phyloP scores from a whole-genome alignment of 2,329 filamentous ascomycete genomes.

The Myrmaecium sp. region DNA sequence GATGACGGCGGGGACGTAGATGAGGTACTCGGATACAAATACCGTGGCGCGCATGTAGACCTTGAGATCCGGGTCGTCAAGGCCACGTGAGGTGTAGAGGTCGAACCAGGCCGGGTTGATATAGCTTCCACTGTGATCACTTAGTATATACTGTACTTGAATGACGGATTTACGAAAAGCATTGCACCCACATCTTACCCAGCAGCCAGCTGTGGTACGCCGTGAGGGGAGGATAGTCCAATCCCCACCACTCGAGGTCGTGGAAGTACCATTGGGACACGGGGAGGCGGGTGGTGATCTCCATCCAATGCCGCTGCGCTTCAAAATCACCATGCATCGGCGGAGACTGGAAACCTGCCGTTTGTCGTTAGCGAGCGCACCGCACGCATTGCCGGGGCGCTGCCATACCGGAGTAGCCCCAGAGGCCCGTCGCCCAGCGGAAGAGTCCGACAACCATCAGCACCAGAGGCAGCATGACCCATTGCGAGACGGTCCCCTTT shows the following conservation, averaged over 20 bases:
- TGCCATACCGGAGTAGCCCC: slow-evolving; percentile 74
- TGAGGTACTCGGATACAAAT: slow-evolving; percentile 74
- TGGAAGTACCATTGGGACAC: slow-evolving; percentile 96
- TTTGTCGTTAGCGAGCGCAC: neutral
- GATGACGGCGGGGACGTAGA: slow-evolving; percentile 71
- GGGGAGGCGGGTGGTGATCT: slow-evolving; percentile 76
- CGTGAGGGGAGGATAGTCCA: slow-evolving; percentile 93
- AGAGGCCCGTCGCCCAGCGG: slow-evolving; percentile 79
- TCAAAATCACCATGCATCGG: slow-evolving; percentile 97
- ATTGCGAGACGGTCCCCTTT: slow-evolving; percentile 69
- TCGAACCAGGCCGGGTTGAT: slow-evolving; percentile 80
- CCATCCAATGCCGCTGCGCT: slow-evolving; percentile 98
- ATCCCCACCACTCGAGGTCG: slow-evolving; percentile 90
- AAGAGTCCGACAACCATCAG: slow-evolving; percentile 86
- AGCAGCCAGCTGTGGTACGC: slow-evolving; percentile 97
- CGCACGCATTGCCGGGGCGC: slow-evolving; percentile 2
- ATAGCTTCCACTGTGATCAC: slow-evolving; percentile 40
- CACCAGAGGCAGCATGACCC: slow-evolving; percentile 75
- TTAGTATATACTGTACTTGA: slow-evolving; percentile 5
- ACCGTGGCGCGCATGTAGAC: slow-evolving; percentile 93
- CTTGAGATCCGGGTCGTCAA: slow-evolving; percentile 65
- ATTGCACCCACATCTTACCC: slow-evolving; percentile 50
- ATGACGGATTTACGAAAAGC: neutral
- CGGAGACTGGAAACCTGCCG: slow-evolving; percentile 54
- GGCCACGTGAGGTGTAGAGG: slow-evolving; percentile 64